Base-by-base conservation (phyloP, 805 yeast species). In the Starmerella cellae region DNA sequence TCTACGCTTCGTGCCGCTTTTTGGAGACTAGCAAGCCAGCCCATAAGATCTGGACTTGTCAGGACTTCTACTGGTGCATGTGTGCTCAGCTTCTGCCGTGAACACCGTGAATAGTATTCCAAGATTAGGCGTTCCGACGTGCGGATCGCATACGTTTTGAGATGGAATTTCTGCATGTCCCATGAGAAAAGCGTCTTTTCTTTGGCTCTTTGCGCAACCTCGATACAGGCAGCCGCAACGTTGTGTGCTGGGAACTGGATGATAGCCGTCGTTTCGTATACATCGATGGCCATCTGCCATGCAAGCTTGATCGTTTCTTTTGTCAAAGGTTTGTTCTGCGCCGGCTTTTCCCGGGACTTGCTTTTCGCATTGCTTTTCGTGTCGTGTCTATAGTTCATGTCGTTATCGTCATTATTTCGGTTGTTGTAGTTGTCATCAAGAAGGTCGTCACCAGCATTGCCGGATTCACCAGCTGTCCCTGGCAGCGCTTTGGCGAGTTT, bases 241-340 rank as follows among this genome's bases (percentile, higher is more conserved):
- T 78, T 69, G 57, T 83, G 88, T 3, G 82, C 77, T 1, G 95
- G 91, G 8, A 74, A 69, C 52, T 74, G 77, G 28, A 85, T 60
- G 9, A 75, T 68, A 16, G 79, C 66, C 29, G 81, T 82, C 2
- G 93, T 75, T 42, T 76, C 71, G 55, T 77, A 74, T 10, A 76
- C 65, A 57, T 85, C 96, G 51, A 74, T 74, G n/a, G 77, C 66
- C 2, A 84, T 67, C n/a, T 74, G 60, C 94, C 94, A 85, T 2
- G 81, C 75, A 30, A 74, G 58, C 50, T 69, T 64, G 4, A 77
- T 69, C 10, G 69, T 56, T 14, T 70, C 67, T 50, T 70, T 66
- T 8, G 28, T 24, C 11, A 8, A 9, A 24, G 13, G 8, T 8
- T 13, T 24, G 28, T 13, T 24, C 11, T 24, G 8, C 8, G 28